Conservation (phyloP, 805 yeast species). For the Barnettozyma populi region DNA sequence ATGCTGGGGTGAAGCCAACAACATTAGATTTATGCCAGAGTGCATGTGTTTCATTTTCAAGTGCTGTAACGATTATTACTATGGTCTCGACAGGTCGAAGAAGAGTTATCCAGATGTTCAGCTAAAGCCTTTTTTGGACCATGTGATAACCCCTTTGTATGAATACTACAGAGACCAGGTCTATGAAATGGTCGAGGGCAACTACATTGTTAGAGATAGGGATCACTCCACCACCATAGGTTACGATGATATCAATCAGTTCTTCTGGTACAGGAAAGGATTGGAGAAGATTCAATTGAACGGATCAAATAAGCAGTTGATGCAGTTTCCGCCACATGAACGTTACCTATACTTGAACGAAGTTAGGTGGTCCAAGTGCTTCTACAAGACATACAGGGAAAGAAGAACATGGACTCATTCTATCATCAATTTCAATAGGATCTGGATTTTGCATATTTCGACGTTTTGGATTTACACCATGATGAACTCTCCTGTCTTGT, state of each 20-base stretch:
- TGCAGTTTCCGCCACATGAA: slow-evolving; percentile 40
- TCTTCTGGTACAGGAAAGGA: slow-evolving; percentile 78
- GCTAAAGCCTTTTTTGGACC: slow-evolving; percentile 49
- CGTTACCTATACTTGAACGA: slow-evolving; percentile 50
- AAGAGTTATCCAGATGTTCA: slow-evolving; percentile 26
- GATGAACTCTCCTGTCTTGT: slow-evolving; percentile 62
- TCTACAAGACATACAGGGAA: slow-evolving; percentile 72
- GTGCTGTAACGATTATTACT: slow-evolving; percentile 66
- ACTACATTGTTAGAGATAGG: slow-evolving; percentile 42
- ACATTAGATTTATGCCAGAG: slow-evolving; percentile 83
- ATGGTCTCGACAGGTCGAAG: slow-evolving; percentile 37
- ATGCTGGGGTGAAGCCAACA: slow-evolving; percentile 91
- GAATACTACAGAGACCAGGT: slow-evolving; percentile 51
- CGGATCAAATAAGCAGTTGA: slow-evolving; percentile 30
- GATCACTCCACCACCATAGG: slow-evolving; percentile 74
- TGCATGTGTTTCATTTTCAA: slow-evolving; percentile 81
- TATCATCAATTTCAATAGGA: slow-evolving; percentile 66
- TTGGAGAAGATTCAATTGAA: slow-evolving; percentile 48
- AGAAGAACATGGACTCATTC: slow-evolving; percentile 74
- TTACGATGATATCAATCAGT: slow-evolving; percentile 84
- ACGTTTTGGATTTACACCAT: slow-evolving; percentile 75
- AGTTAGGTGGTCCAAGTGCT: slow-evolving; percentile 61
- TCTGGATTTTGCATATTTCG: slow-evolving; percentile 72
- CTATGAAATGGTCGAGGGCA: slow-evolving; percentile 39
- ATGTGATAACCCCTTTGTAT: slow-evolving; percentile 70